These are phyloP conservation scores for Thielaviopsis musarum DNA, from an alignment of 2,329 filamentous ascomycete genomes.

Conservation along the genomic window DNA sequence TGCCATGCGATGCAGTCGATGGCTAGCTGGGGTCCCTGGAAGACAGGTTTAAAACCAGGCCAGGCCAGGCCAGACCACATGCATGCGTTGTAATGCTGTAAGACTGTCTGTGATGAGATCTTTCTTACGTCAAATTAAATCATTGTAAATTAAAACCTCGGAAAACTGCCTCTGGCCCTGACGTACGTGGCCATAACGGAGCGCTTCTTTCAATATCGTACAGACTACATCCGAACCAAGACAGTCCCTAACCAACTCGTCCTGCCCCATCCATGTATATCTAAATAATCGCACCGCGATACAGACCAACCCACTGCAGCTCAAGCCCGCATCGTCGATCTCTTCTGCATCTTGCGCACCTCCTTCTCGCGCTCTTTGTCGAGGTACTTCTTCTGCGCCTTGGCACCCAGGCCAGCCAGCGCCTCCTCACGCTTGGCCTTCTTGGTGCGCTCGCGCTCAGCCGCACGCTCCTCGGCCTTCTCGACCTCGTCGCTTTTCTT, in stretches of 20 bases:
- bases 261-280: background rate
- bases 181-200: background rate
- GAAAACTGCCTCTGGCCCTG: background rate
- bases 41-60: background rate
- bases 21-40: background rate
- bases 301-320: background rate
- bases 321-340: slow-evolving; percentile 35
- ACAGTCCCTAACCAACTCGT: background rate
- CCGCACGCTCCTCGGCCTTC: slow-evolving; percentile 60
- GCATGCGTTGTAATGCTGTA: background rate
- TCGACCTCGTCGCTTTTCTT: slow-evolving; percentile 63
- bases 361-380: slow-evolving; percentile 69
- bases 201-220: background rate
- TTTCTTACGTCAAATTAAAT: background rate
- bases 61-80: background rate
- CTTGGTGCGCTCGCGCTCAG: slow-evolving; percentile 57
- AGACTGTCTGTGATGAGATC: background rate
- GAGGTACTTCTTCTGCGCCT: slow-evolving; percentile 72
- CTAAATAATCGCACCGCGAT: background rate
- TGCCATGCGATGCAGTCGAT: background rate
- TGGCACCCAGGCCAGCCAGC: slow-evolving; percentile 58
- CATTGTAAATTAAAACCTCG: background rate
- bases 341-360: slow-evolving; percentile 37
- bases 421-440: slow-evolving; percentile 83
- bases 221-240: background rate